Evolutionary conservation across 2,329 filamentous ascomycete species (phyloP), one percentile per base, ranked within the genome.

Genomic region (Xylaria sp.): DNA sequence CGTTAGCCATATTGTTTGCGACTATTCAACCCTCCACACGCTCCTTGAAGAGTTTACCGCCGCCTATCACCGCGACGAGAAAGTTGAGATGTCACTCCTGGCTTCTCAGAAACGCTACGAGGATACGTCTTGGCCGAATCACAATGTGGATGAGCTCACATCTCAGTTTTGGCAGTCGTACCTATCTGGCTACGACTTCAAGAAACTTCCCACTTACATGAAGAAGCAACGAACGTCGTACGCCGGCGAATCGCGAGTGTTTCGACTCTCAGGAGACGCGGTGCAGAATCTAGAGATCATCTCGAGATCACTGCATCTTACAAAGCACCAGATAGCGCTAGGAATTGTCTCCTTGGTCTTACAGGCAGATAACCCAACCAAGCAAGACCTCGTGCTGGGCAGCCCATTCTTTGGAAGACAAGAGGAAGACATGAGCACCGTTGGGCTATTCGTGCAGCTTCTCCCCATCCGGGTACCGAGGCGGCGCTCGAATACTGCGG

Each of bases 1-100:
- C 13, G 25, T 55, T 3, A 62, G 60, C 39, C 60, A 62, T 36
- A 62, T 62, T 13, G n/a, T 62, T 15, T 43, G 33, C 36, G 60
- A 62, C 60, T 36, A 28, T 2, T 28, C 36, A 48, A 48, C 56
- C 20, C 56, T 59, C 15, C 8, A 15, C 10, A 3, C 4, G 25
- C 51, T 54, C 2, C 15, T 54, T 4, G 15, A 54, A 28, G 51
- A 54, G 25, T 28, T 33, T 15, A 3, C 25, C 25, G 51, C 10
- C 51, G 51, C 25, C 23, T 54, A 54, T 33, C 4, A 31, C 51
- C 23, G 23, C 31, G 12, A 4, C 25, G 13, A 23, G 6, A 31
- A 12, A 7, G 15, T n/a, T 4, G 9, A 41, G 54, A 41, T 7
- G 7, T 7, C 31, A 7, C 31, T 31, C 3, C 31, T 31, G 7